Conservation (phyloP, 2,329 filamentous ascomycete species). For the Diaporthe sp. region DNA sequence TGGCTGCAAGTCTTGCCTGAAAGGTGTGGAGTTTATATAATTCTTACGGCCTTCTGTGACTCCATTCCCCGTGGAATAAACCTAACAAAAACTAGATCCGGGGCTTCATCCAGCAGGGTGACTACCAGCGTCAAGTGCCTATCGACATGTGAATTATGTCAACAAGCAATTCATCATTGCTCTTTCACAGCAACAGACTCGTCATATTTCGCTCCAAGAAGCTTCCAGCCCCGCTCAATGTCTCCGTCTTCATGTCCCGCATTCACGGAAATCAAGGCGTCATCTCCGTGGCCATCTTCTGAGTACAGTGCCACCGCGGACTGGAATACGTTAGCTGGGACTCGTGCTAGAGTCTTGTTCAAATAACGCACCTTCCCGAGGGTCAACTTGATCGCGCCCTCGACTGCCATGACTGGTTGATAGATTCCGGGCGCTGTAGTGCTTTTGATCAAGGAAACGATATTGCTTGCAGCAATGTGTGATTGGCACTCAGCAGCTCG, state of each 20-base stretch:
- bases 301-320: constrained; percentile 14
- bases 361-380: constrained; percentile 60
- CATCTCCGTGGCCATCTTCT: background rate
- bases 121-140: background rate
- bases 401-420: constrained; percentile 57
- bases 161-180: background rate
- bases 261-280: background rate
- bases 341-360: constrained; percentile 35
- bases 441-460: constrained; percentile 61
- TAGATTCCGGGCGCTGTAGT: constrained; percentile 57
- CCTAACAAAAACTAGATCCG: too few species aligned
- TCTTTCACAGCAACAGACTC: constrained; percentile 11
- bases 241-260: constrained; percentile 17
- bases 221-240: background rate
- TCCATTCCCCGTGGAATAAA: too few species aligned
- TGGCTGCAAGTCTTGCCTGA: background rate
- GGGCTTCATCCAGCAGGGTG: background rate
- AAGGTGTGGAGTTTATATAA: background rate
- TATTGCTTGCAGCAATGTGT: constrained; percentile 66
- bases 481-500: constrained; percentile 69
- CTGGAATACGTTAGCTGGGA: background rate
- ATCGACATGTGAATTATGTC: background rate
- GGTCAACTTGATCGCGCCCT: constrained; percentile 67
- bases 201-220: constrained; percentile 28
- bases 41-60: background rate